Base-by-base conservation (phyloP, 1,284 basidiomycete genomes). In the Microbotryum scabiosae region DNA sequence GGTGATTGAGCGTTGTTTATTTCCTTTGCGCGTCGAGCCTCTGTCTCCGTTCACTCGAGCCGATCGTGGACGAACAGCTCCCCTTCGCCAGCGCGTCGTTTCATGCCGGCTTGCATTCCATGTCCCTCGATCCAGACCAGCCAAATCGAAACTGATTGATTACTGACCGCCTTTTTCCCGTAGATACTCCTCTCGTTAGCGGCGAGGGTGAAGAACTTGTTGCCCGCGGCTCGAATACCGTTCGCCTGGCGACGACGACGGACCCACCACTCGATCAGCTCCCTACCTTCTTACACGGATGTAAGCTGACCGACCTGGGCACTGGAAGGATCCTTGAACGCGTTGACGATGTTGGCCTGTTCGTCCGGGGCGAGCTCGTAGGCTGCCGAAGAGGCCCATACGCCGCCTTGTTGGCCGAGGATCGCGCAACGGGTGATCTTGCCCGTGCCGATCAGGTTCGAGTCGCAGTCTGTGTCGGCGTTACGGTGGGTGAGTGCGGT, bases 361-460 rank as follows among this genome's bases (percentile, higher is more conserved):
- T 97, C 93, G 3, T 82, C 81, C 30, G 81, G 47, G 0, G 84
- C 79, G 60, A 94, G 79, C 92, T 74, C 81, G 77, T 86, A 92
- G n/a, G 84, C 87, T 10, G 81, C 16, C 18, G 84, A 84, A 7
- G 81, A 71, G 23, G 90, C 92, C 93, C 93, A 97, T 28, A 93
- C 81, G 63, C 93, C 91, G 54, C 91, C 90, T 70, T 84, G 78
- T 67, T 81, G 82, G 47, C 91, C 92, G 57, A 97, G 67, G 76
- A 97, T 96, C 49, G 90, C 90, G 47, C 89, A 91, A 71, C 82
- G 81, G 47, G 78, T 61, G 74, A 96, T 79, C 77, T 84, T 88
- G 70, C 84, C 85, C 61, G 80, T 86, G 32, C 84, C 87, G 67
- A 94, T 75, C 65, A 97, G 84, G 75, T 92, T 86, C 72, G 78